Evolutionary conservation across 257 asterid genomes (phyloP).

Genomic region (Mentha longifolia): DNA sequence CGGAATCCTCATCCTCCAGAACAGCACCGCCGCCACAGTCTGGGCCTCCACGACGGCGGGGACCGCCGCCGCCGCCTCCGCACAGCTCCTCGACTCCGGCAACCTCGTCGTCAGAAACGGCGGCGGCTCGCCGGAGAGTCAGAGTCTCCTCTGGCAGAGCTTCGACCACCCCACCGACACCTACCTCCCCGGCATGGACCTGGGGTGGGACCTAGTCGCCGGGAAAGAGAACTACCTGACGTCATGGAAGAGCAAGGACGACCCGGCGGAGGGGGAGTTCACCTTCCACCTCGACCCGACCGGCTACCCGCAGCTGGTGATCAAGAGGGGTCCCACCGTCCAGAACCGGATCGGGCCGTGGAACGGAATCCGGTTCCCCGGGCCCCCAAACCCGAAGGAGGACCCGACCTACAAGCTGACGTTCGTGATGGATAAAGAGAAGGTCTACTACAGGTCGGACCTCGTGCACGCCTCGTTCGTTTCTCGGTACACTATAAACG

Average conservation of each 20-base stretch:
- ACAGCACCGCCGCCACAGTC: slow-evolving; percentile 19
- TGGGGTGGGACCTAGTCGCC: slow-evolving; percentile 28
- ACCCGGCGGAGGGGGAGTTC: slow-evolving; percentile 30
- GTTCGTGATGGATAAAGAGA: slow-evolving; percentile 26
- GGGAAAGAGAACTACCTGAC: slow-evolving; percentile 26
- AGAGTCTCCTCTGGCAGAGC: slow-evolving; percentile 37
- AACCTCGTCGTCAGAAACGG: slow-evolving; percentile 37
- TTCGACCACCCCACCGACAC: slow-evolving; percentile 38
- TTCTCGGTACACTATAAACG: slow-evolving; percentile 24
- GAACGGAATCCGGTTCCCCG: slow-evolving; percentile 40
- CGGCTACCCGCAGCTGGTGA: slow-evolving; percentile 37
- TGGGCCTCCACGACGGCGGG: slow-evolving; percentile 31
- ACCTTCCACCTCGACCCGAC: slow-evolving; percentile 30
- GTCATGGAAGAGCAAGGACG: slow-evolving; percentile 36
- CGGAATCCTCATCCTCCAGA: slow-evolving; percentile 32
- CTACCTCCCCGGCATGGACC: slow-evolving; percentile 30
- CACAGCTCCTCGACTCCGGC: slow-evolving; percentile 41
- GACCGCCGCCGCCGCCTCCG: neutral
- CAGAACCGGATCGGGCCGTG: slow-evolving; percentile 36
- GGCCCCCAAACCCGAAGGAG: slow-evolving; percentile 27
- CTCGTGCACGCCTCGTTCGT: neutral
- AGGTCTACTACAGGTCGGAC: slow-evolving; percentile 25
- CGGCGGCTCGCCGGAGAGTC: slow-evolving; percentile 1
- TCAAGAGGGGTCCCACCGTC: neutral
- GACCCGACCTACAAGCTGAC: slow-evolving; percentile 27